Percentiles rank a stretch among this genome's conserved stretches.
These are phyloP conservation scores for Trichosporon ovoides DNA, from an alignment of 1,284 basidiomycete genomes.

Conservation along the genomic window DNA sequence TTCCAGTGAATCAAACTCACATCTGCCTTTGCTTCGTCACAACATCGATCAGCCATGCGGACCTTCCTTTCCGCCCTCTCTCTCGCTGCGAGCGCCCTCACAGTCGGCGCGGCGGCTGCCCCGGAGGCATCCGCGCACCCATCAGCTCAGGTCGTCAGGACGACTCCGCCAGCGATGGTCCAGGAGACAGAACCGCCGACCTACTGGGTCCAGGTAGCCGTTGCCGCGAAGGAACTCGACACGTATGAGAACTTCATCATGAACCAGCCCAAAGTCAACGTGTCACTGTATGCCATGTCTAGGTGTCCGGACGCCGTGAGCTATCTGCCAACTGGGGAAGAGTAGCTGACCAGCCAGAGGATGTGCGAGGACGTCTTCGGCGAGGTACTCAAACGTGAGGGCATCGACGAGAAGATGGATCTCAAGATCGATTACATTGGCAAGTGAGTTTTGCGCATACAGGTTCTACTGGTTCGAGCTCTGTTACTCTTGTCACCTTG, in stretches of 20 bases:
- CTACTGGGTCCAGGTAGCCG: background rate
- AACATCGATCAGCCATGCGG: background rate
- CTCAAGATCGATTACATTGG: constrained; percentile 68
- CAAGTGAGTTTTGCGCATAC: constrained; percentile 54
- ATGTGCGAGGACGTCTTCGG: constrained; percentile 71
- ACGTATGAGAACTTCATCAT: background rate
- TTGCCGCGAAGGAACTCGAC: background rate
- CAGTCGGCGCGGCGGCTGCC: background rate
- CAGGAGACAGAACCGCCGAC: background rate
- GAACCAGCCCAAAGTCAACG: constrained; percentile 27
- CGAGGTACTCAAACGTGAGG: constrained; percentile 59
- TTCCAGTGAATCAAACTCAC: too few species aligned
- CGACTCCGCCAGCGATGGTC: background rate
- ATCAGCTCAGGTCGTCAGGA: background rate
- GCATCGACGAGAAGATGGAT: constrained; percentile 58
- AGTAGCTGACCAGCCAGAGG: constrained; percentile 24
- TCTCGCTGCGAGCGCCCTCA: background rate
- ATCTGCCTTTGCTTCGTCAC: too few species aligned
- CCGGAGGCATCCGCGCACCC: background rate
- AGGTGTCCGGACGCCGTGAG: constrained; percentile 48
- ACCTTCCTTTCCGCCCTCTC: background rate
- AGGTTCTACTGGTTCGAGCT: too few species aligned
- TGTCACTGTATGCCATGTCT: constrained; percentile 47
- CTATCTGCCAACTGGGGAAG: background rate
- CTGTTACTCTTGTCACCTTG: too few species aligned